Evolutionary conservation across 108 stramenopile species (phyloP).

Genomic region (Stephanodiscus triporus): DNA sequence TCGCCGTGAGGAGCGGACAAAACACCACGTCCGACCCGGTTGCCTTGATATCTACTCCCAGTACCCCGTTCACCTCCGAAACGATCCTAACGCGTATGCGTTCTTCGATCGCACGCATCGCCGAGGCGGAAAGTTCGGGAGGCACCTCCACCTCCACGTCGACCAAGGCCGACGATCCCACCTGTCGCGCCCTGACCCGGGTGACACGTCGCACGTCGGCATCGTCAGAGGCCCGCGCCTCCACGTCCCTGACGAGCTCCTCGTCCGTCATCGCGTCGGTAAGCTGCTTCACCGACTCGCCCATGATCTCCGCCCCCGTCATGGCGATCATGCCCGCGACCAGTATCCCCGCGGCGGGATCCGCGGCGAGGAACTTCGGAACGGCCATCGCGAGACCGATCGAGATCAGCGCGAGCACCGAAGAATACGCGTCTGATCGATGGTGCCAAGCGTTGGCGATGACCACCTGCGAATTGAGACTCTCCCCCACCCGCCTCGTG

Average conservation of each 20-base stretch:
- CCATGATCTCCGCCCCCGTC: slow-evolving; percentile 89
- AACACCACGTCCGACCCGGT: slow-evolving; percentile 48
- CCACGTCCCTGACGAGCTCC: slow-evolving; percentile 49
- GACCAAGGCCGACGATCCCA: slow-evolving; percentile 73
- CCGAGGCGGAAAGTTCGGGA: slow-evolving; percentile 58
- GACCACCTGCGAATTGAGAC: slow-evolving; percentile 88
- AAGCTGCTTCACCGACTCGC: slow-evolving; percentile 83
- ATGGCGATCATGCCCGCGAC: slow-evolving; percentile 95
- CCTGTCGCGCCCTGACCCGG: slow-evolving; percentile 69
- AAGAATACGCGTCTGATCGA: slow-evolving; percentile 94
- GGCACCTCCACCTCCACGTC: slow-evolving; percentile 64
- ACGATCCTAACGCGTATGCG: slow-evolving; percentile 50
- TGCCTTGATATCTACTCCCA: slow-evolving; percentile 56
- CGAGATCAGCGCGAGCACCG: slow-evolving; percentile 85
- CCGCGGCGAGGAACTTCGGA: slow-evolving; percentile 72
- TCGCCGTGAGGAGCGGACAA: slow-evolving; percentile 53
- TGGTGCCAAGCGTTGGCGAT: slow-evolving; percentile 99
- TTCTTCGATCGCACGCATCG: slow-evolving; percentile 73
- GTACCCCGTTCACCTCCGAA: slow-evolving; percentile 35
- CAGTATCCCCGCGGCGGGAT: slow-evolving; percentile 92
- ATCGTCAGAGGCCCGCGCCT: slow-evolving; percentile 32
- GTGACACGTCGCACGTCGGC: slow-evolving; percentile 62
- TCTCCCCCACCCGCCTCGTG: slow-evolving; percentile 84
- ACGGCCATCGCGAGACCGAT: slow-evolving; percentile 86
- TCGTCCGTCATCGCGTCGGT: slow-evolving; percentile 79